Conservation (phyloP, 2,329 filamentous ascomycete genomes). For the Lasiodiplodia sp. region DNA sequence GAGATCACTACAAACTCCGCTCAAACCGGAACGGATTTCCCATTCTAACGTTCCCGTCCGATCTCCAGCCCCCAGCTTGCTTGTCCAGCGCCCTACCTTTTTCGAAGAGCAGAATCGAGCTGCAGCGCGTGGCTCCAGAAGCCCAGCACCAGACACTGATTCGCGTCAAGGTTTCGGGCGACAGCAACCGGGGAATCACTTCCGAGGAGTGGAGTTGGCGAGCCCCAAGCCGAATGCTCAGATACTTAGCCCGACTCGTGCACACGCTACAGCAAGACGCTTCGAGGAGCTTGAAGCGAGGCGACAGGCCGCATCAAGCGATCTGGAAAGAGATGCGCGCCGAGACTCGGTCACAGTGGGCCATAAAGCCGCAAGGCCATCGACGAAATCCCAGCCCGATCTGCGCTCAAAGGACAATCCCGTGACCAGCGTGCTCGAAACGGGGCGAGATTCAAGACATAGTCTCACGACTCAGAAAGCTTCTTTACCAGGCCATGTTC, state of each 20-base stretch:
- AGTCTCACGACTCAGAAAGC: neutral
- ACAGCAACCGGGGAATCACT: neutral
- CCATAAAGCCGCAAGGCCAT: slow-evolving; percentile 8
- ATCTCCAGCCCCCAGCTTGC: slow-evolving; percentile 4
- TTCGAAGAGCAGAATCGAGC: slow-evolving; percentile 1
- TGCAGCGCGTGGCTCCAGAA: neutral
- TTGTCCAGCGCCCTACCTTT: slow-evolving; percentile 21
- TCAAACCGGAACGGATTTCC: neutral
- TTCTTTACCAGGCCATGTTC: neutral
- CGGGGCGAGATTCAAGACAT: neutral
- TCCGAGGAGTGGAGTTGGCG: neutral
- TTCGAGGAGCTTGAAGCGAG: slow-evolving; percentile 12
- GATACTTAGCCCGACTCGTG: neutral
- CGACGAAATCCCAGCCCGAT: slow-evolving; percentile 17
- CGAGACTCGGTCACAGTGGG: neutral
- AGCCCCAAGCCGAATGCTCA: neutral
- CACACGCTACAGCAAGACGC: neutral
- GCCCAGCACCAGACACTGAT: neutral
- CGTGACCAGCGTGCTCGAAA: neutral
- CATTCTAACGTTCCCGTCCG: slow-evolving; percentile 9
- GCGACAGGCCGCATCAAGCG: neutral
- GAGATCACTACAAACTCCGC: neutral
- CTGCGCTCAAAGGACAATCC: neutral
- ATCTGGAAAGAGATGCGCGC: neutral
- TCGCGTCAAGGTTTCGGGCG: neutral